These are phyloP conservation scores for Trichoderma arundinaceum DNA, from an alignment of 2,329 filamentous ascomycete species.

Conservation along the genomic window DNA sequence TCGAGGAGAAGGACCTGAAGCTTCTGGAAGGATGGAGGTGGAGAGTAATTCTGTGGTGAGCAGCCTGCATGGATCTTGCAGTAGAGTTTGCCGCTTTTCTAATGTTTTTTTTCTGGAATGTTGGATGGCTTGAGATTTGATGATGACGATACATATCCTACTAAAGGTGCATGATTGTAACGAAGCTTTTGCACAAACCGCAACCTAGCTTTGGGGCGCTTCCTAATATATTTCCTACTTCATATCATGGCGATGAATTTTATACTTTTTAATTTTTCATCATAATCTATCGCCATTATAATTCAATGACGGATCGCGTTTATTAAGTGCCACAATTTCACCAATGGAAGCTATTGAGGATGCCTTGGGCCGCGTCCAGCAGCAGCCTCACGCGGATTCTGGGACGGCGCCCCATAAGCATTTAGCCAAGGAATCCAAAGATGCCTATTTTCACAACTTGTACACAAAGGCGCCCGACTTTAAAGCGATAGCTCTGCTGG, in stretches of 20 bases:
- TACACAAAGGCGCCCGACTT: conserved; percentile 53
- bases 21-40: conserved; percentile 62
- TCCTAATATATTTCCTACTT: not conserved
- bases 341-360: not conserved
- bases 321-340: too few species aligned
- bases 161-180: conserved; percentile 43
- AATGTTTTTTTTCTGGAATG: conserved; percentile 6
- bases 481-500: conserved; percentile 48
- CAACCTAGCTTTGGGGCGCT: conserved; percentile 1
- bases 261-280: not conserved
- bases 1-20: conserved; percentile 57
- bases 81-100: conserved; percentile 13
- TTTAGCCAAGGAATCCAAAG: conserved; percentile 31
- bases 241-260: not conserved
- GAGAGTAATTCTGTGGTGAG: conserved; percentile 55
- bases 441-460: conserved; percentile 47
- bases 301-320: not conserved
- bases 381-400: not conserved
- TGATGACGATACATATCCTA: conserved; percentile 35
- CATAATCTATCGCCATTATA: not conserved
- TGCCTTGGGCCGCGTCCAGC: not conserved
- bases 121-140: conserved; percentile 4
- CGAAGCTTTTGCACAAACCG: conserved; percentile 36
- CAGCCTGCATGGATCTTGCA: conserved; percentile 4
- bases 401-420: not conserved